phyloP scores from a whole-genome alignment of 2,329 filamentous ascomycete species.

The Verruconis gallopava region DNA sequence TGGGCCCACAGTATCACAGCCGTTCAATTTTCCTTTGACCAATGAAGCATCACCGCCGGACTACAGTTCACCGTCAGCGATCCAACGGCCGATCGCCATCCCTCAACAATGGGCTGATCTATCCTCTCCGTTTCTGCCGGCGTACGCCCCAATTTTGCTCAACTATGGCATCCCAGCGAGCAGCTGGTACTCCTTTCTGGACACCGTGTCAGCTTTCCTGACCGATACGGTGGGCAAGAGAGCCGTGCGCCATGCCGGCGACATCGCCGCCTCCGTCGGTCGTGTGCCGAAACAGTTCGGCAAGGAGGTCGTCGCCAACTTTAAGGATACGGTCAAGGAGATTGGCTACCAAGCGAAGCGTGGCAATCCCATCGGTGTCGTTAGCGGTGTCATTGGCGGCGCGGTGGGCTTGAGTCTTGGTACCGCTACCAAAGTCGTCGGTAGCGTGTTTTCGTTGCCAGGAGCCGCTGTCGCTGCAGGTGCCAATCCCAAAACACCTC shows the following conservation, averaged over 20 bases:
- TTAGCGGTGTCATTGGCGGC: conserved; percentile 25
- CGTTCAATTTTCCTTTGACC: conserved; percentile 8
- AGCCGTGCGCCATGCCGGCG: conserved; percentile 16
- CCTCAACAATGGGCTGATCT: conserved; percentile 7
- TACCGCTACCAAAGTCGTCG: conserved; percentile 25
- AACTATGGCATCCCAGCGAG: conserved; percentile 7
- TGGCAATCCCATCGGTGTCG: conserved; percentile 30
- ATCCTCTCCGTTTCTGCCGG: conserved; percentile 4
- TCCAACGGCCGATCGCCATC: conserved; percentile 6
- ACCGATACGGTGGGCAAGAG: conserved; percentile 33
- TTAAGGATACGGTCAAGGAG: conserved; percentile 24
- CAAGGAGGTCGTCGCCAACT: conserved; percentile 25
- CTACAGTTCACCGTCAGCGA: not conserved
- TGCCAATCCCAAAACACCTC: conserved; percentile 6
- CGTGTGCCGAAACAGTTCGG: conserved; percentile 18
- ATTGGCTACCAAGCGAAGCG: conserved; percentile 26
- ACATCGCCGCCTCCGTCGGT: conserved; percentile 7
- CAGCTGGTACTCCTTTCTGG: conserved; percentile 21
- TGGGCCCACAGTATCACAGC: conserved; percentile 5
- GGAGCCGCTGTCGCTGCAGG: conserved; percentile 3
- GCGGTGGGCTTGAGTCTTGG: conserved; percentile 28
- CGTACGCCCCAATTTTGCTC: conserved; percentile 7
- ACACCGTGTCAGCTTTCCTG: conserved; percentile 34
- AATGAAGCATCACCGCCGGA: not conserved
- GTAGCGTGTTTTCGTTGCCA: conserved; percentile 10